phyloP scores from a whole-genome alignment of 2,329 filamentous ascomycete genomes.

The Colletotrichum sp. region DNA sequence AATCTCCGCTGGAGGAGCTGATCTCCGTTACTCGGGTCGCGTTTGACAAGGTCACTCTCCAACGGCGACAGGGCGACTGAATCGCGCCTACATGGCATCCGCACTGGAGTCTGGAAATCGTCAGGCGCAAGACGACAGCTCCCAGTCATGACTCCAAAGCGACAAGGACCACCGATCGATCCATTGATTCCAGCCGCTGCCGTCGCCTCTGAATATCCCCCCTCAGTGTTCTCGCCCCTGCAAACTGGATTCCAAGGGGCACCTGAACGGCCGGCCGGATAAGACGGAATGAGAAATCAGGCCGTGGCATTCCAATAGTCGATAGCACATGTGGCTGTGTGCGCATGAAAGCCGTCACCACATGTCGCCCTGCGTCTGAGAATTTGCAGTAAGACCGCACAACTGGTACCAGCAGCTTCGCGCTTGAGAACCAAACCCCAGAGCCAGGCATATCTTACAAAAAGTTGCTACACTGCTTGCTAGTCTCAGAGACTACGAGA shows the following conservation, averaged over 20 bases:
- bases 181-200: not conserved
- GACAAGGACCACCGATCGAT: not conserved
- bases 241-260: not conserved
- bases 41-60: not conserved
- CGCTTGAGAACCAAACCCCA: not conserved
- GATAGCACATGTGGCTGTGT: not conserved
- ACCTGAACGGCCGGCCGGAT: not conserved
- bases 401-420: not conserved
- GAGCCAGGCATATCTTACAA: not conserved
- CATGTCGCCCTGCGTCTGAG: not conserved
- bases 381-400: not conserved
- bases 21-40: not conserved
- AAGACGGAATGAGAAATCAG: not conserved
- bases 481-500: not conserved
- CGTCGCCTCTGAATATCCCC: not conserved
- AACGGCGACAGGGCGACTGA: not conserved
- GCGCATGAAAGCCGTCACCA: not conserved
- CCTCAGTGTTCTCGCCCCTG: not conserved
- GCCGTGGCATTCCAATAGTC: not conserved
- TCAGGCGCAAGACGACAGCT: not conserved
- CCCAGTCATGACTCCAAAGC: not conserved
- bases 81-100: not conserved
- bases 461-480: not conserved
- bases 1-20: not conserved
- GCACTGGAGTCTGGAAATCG: not conserved